Percentiles rank a stretch among this genome's conserved stretches.
phyloP scores from a whole-genome alignment of 1,284 basidiomycete genomes.

The Ustilago loliicola region DNA sequence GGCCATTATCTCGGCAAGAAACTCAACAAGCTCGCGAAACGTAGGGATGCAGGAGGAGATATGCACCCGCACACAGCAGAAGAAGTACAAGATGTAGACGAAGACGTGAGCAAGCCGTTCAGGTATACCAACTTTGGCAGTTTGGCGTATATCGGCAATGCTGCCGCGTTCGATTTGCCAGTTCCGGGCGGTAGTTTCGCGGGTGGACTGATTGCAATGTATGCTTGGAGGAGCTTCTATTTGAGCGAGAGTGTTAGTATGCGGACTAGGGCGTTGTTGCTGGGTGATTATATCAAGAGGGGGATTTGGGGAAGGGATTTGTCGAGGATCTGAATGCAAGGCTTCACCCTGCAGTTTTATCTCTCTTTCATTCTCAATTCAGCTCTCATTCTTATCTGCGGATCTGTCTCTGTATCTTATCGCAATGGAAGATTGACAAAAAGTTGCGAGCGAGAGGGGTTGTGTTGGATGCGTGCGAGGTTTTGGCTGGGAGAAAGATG shows the following conservation, averaged over 20 bases:
- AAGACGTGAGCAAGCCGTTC: conserved; percentile 63
- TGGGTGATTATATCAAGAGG: conserved; percentile 67
- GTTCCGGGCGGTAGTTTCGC: conserved; percentile 65
- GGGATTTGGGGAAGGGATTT: conserved; percentile 64
- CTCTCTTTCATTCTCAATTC: background rate
- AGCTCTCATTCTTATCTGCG: background rate
- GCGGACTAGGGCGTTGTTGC: conserved; percentile 63
- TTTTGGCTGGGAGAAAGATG: too few species aligned
- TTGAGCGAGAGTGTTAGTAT: conserved; percentile 61
- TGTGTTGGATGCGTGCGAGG: too few species aligned
- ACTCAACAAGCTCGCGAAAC: conserved; percentile 64
- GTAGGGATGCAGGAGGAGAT: conserved; percentile 27
- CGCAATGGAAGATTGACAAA: background rate
- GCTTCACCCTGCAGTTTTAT: background rate
- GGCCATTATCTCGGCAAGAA: conserved; percentile 66
- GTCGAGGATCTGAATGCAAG: conserved; percentile 36
- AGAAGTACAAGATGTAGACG: conserved; percentile 62
- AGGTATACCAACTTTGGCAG: conserved; percentile 62
- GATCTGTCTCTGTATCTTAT: background rate
- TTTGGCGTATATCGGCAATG: conserved; percentile 69
- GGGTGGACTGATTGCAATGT: conserved; percentile 69
- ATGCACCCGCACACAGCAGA: conserved; percentile 53
- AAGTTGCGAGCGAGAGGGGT: too few species aligned
- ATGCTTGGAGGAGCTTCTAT: conserved; percentile 62
- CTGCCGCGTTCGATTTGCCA: conserved; percentile 68